Conservation (phyloP, 495 filamentous ascomycete genomes). For the Cercophora newfieldiana region DNA sequence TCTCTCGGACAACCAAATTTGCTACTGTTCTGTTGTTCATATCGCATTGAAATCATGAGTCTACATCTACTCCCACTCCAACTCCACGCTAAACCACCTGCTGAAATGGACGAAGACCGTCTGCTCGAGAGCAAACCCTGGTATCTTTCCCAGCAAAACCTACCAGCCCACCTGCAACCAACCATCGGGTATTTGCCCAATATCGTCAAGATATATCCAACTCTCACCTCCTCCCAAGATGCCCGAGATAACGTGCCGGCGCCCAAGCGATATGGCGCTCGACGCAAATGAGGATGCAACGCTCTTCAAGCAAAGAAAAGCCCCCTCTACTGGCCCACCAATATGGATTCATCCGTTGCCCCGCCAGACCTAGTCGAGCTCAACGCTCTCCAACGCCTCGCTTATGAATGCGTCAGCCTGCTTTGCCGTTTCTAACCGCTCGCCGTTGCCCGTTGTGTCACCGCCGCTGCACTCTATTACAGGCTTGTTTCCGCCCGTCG, state of each 20-base stretch:
- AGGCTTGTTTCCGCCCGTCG: neutral
- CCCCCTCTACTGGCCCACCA: neutral
- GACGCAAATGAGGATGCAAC: neutral
- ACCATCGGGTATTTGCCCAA: neutral
- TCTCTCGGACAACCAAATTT: too few species aligned
- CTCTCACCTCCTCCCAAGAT: neutral
- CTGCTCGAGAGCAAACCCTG: neutral
- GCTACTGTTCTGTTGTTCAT: neutral
- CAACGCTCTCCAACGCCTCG: conserved; percentile 46
- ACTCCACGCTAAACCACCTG: neutral
- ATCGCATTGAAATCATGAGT: neutral
- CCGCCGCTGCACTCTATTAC: neutral
- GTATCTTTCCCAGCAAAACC: neutral
- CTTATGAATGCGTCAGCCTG: conserved; percentile 38
- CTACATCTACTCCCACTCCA: neutral
- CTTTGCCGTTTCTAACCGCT: conserved; percentile 22
- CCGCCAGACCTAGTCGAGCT: conserved; percentile 42
- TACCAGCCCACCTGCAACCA: neutral
- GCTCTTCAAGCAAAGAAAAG: neutral
- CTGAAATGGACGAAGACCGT: neutral
- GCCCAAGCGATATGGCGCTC: neutral
- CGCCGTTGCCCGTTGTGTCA: neutral
- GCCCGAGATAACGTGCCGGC: too few species aligned
- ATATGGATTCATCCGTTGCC: too few species aligned
- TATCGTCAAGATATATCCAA: neutral